Percentiles rank a stretch among this genome's conserved stretches.
These are phyloP conservation scores for Sarcocystis neurona DNA, from an alignment of 169 alveolate species.

Conservation along the genomic window DNA sequence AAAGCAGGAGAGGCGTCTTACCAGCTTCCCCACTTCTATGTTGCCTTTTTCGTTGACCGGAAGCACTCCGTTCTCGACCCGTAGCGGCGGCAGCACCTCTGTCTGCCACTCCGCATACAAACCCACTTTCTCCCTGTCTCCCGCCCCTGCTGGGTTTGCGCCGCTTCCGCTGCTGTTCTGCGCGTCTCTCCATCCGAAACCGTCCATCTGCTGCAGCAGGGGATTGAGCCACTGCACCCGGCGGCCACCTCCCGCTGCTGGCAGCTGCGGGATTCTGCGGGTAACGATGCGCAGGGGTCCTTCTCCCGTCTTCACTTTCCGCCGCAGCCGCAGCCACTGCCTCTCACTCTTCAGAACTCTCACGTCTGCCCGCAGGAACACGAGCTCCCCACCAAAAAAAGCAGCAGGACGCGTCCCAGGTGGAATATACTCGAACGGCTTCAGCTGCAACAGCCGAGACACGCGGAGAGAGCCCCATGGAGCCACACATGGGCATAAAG, in stretches of 20 bases:
- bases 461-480: background rate
- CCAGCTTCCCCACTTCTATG: constrained; percentile 37
- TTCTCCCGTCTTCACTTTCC: background rate
- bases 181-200: background rate
- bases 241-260: background rate
- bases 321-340: constrained; percentile 39
- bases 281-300: background rate
- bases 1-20: background rate
- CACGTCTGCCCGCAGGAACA: constrained; percentile 31
- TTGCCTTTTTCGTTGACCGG: constrained; percentile 17
- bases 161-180: background rate
- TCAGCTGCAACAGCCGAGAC: background rate
- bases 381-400: constrained; percentile 36
- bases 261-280: background rate
- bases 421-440: constrained; percentile 12
- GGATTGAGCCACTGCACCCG: background rate
- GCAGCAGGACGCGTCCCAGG: constrained; percentile 11
- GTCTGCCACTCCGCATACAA: constrained; percentile 36
- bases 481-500: background rate
- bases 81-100: background rate
- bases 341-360: background rate
- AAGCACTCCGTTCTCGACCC: constrained; percentile 18
- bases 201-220: background rate
- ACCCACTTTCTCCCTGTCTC: background rate
- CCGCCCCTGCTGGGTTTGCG: background rate